A percentile compares a stretch with the other conserved stretches of the same genome.
Evolutionary conservation across 257 asterid species (phyloP).

Genomic region (Rhazya stricta): DNA sequence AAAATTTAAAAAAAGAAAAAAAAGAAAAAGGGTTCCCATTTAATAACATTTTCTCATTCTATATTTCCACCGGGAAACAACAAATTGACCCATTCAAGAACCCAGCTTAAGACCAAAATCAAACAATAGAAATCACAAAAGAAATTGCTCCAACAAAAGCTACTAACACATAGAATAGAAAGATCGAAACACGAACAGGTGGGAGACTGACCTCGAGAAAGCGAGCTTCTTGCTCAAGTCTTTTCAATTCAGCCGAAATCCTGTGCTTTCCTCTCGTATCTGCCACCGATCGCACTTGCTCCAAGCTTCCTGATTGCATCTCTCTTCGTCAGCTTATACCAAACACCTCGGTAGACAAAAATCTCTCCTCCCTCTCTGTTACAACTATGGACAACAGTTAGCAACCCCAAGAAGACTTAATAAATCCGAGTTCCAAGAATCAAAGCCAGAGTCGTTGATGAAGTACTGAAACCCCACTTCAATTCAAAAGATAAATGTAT

Average conservation of each 20-base stretch:
- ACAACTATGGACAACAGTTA: not conserved
- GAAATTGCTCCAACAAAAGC: not conserved
- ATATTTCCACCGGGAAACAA: not conserved
- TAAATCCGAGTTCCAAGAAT: constrained; percentile 14
- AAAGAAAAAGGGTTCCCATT: not conserved
- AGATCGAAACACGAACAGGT: constrained; percentile 1
- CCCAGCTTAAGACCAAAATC: not conserved
- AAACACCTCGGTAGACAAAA: constrained; percentile 4
- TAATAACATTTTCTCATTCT: constrained; percentile 11
- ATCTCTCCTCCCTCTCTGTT: not conserved
- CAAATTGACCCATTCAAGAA: constrained; percentile 4
- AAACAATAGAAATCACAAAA: not conserved
- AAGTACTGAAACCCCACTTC: constrained; percentile 7
- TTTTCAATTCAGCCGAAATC: constrained; percentile 88
- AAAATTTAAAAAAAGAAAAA: not conserved
- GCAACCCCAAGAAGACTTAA: not conserved
- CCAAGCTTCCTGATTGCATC: constrained; percentile 71
- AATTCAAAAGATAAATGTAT: not conserved
- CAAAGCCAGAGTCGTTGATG: not conserved
- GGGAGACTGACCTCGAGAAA: constrained; percentile 63
- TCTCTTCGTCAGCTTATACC: constrained; percentile 9
- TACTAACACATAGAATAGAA: not conserved
- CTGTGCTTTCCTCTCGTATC: constrained; percentile 89
- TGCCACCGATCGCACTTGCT: constrained; percentile 45
- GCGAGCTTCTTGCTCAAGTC: constrained; percentile 91